A percentile compares a stretch with the other conserved stretches of the same genome.
Conservation (phyloP, 352 stramenopile genomes). For the Pythium oligandrum region DNA sequence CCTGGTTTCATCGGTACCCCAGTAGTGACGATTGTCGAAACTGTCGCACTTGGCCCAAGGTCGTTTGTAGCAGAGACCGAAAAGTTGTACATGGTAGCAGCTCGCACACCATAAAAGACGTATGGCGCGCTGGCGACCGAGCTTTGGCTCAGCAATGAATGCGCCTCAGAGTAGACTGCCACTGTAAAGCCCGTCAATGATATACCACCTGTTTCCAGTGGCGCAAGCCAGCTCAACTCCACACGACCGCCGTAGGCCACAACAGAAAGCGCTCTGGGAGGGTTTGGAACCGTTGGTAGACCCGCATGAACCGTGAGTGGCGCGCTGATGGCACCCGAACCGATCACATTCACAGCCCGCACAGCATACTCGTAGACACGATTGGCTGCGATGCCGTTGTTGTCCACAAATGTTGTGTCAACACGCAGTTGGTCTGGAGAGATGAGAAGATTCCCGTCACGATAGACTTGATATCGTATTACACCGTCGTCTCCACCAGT, state of each 20-base stretch:
- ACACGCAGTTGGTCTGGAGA: slow-evolving; percentile 4
- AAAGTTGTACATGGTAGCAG: neutral
- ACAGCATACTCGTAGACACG: slow-evolving; percentile 39
- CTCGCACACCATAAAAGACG: neutral
- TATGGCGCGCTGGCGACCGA: neutral
- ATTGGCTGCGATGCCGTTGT: slow-evolving; percentile 21
- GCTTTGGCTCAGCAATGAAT: neutral
- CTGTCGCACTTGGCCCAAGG: neutral
- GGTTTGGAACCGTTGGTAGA: slow-evolving; percentile 18
- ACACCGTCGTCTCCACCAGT: slow-evolving; percentile 27
- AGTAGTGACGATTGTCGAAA: neutral
- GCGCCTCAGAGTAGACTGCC: neutral
- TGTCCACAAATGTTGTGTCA: slow-evolving; percentile 15
- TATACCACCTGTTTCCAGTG: slow-evolving; percentile 29
- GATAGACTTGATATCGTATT: slow-evolving; percentile 37
- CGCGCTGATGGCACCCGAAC: slow-evolving; percentile 23
- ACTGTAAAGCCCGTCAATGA: neutral
- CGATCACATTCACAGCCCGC: slow-evolving; percentile 33
- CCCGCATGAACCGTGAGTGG: slow-evolving; percentile 20
- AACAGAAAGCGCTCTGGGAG: slow-evolving; percentile 6
- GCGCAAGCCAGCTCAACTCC: slow-evolving; percentile 28
- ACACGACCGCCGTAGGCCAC: slow-evolving; percentile 26
- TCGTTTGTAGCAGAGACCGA: neutral
- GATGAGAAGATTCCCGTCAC: slow-evolving; percentile 18
- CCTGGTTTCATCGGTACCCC: neutral